These are phyloP conservation scores for Tricholoma terreum DNA, from an alignment of 768 basidiomycete genomes.

Conservation along the genomic window DNA sequence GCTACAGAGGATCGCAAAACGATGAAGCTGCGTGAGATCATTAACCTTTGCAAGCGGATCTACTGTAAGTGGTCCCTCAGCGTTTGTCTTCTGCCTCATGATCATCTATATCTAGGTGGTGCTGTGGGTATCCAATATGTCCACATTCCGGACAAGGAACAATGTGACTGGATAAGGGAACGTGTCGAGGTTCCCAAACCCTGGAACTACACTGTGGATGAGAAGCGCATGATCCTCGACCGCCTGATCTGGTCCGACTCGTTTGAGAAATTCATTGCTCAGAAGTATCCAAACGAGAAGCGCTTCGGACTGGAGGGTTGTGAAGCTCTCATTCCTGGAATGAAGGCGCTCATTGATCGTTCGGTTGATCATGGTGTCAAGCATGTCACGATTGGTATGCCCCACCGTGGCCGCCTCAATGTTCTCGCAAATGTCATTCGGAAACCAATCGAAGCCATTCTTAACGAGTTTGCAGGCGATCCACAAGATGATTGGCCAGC, in stretches of 20 bases:
- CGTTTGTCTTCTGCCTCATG: not conserved
- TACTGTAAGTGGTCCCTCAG: conserved; percentile 67
- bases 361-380: conserved; percentile 97
- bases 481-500: conserved; percentile 74
- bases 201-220: conserved; percentile 97
- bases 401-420: conserved; percentile 97
- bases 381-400: conserved; percentile 97
- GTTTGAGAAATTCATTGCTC: conserved; percentile 97
- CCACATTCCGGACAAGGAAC: conserved; percentile 97
- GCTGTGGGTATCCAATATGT: conserved; percentile 88
- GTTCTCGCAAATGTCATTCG: conserved; percentile 98
- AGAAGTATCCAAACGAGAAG: conserved; percentile 99
- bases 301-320: conserved; percentile 98
- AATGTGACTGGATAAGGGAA: conserved; percentile 99
- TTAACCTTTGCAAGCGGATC: conserved; percentile 84
- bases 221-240: conserved; percentile 99
- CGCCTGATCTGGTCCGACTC: conserved; percentile 99
- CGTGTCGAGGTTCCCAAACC: conserved; percentile 94
- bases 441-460: conserved; percentile 95
- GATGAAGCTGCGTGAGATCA: conserved; percentile 90
- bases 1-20: conserved; percentile 80
- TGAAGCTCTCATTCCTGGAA: conserved; percentile 95
- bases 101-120: conserved; percentile 51
- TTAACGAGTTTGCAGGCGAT: conserved; percentile 91
- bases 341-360: conserved; percentile 99